Percentiles rank a stretch among this genome's conserved stretches.
Evolutionary conservation across 139 green algal species (phyloP).

Genomic region (Eudorina sp.): DNA sequence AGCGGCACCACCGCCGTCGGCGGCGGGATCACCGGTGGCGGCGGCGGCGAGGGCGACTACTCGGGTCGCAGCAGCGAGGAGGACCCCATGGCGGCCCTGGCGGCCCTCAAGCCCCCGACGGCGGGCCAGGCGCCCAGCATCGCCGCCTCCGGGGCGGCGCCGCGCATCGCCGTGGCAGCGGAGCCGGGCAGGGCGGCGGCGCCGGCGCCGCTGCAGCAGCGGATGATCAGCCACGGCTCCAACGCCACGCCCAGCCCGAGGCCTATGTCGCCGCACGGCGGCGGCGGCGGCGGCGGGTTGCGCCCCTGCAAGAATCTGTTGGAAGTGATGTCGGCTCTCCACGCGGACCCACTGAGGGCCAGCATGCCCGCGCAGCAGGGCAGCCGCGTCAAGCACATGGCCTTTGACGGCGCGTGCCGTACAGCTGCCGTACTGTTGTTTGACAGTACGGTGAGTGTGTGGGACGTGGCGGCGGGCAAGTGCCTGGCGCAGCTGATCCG

Average conservation of each 20-base stretch:
- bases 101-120: background rate
- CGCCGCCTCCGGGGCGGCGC: background rate
- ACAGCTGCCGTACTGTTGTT: slow-evolving; percentile 65
- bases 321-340: slow-evolving; percentile 4
- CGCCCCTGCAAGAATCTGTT: background rate
- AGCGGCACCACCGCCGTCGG: background rate
- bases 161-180: background rate
- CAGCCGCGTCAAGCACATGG: slow-evolving; percentile 73
- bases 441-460: slow-evolving; percentile 78
- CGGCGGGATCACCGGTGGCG: background rate
- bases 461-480: slow-evolving; percentile 66
- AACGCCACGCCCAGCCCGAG: background rate
- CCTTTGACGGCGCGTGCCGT: slow-evolving; percentile 59
- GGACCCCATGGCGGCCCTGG: background rate
- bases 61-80: slow-evolving; percentile 1
- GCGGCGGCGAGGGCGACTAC: background rate
- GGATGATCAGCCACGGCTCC: background rate
- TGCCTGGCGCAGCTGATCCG: slow-evolving; percentile 68
- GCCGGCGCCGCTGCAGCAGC: background rate
- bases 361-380: slow-evolving; percentile 63
- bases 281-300: background rate
- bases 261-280: background rate
- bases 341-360: background rate
- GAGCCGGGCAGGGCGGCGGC: too few species aligned
- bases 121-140: background rate